Base-by-base conservation (phyloP, 2,329 filamentous ascomycete genomes). In the Bipolaris oryzae region DNA sequence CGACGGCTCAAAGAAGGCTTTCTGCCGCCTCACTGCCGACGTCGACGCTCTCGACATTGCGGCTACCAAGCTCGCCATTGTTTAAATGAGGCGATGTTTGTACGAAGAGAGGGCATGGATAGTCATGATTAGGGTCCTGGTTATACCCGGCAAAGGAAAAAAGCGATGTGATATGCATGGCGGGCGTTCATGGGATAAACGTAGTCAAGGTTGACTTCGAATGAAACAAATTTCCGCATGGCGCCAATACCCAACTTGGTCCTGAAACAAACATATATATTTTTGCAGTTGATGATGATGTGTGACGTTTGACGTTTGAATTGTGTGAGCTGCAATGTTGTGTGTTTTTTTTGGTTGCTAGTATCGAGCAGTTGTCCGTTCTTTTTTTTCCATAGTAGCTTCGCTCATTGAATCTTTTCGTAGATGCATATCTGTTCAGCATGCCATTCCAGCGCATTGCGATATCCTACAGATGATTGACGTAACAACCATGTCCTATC, bases 1-100 rank as follows among this genome's bases (percentile, higher is more conserved):
- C 67, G 93, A 99, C 78, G 95, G 95, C 76, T 87, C 89, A 77
- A 99, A 99, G 92, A 99, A 99, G 91, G 95, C 95, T 64, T 99
- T 95, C 79, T 92, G 91, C 78, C 91, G 94, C 79, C 87, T 99
- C 69, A 98, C 95, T 56, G 84, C 93, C 64, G 95, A 99, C 81
- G 93, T 98, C 73, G 95, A 99, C 82, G 95, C 95, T 77, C 90
- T 99, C 74, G 95, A 99, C 84, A 97, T 99, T 82, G 96, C 95
- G 67, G 96, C 95, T 76, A 98, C 95, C 82, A 99, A 98, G 90
- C 89, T 99, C 73, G 89, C 90, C 73, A 95, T 99, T 77, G 95
- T 98, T 79, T 98, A 96, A 89, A 74, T 31, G 69, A 57, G 49
- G 35, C 51, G 49, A 41, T 61, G 42, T 59, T 52, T 62, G 55